Base-by-base conservation (phyloP, 2,329 filamentous ascomycete genomes). In the Hymenoscyphus albidus region DNA sequence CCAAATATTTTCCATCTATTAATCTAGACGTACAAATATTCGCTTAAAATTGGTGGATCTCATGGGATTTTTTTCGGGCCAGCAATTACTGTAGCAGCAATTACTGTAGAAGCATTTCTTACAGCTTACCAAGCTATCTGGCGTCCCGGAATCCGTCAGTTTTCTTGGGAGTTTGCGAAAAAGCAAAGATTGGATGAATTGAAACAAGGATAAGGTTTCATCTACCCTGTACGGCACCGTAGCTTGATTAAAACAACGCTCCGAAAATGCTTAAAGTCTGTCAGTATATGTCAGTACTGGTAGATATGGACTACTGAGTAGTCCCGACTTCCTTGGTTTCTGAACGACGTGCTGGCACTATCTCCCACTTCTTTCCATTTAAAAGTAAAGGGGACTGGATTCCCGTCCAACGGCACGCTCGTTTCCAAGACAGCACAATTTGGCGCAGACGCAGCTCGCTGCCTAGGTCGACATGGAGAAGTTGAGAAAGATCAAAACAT, bases 381-480 rank as follows among this genome's bases (percentile, higher is more conserved):
- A 51, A 51, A 18, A 7, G 44, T n/a, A 18, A 51, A n/a, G 44
- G 22, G n/a, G 44, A 51, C n/a, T 51, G 44, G n/a, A 51, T 51
- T 22, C 44, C n/a, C 22, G n/a, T 51, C 44, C 9, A 12, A 13
- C 44, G 44, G 9, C 6, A 12, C 44, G 5, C 7, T 16, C 42
- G 4, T n/a, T 48, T 12, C 10, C n/a, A 10, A 51, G 22, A 51
- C 18, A 13, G 5, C 44, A 51, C 44, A 51, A 12, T 51, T 12
- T 51, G 44, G n/a, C 18, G 18, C 44, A 51, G 22, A 51, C 18
- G 18, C 44, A 51, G 22, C 18, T 18, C 5, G 31, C 42, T 59
- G 6, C 9, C 58, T 31, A 32, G 59, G 31, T 56, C 59, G 56
- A 31, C 16, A 62, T 62, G 59, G 58, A 18, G 27, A 62, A 62